phyloP scores from a whole-genome alignment of 352 stramenopile genomes.

The Phytophthora boehmeriae region DNA sequence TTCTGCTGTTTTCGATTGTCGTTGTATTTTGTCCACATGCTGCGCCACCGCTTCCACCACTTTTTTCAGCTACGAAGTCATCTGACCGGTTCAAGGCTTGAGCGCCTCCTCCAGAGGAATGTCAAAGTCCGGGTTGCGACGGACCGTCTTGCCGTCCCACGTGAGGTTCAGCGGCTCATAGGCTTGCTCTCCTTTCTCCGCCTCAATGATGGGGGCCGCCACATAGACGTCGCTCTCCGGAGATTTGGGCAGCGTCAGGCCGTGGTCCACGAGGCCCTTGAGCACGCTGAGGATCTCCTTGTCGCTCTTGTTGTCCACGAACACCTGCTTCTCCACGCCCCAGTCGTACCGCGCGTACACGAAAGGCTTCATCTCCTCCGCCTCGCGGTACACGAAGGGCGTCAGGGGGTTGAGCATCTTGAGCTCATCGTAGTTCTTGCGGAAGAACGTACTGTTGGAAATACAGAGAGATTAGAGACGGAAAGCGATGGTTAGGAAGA shows the following conservation, averaged over 20 bases:
- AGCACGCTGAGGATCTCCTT: conserved; percentile 80
- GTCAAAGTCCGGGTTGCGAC: conserved; percentile 87
- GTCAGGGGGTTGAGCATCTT: conserved; percentile 90
- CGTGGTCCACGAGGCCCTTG: conserved; percentile 79
- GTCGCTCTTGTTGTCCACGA: conserved; percentile 83
- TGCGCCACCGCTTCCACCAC: conserved; percentile 3
- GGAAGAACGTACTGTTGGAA: conserved; percentile 75
- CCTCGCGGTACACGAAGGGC: conserved; percentile 86
- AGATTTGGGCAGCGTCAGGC: conserved; percentile 78
- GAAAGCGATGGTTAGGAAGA: background rate
- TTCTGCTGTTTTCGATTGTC: conserved; percentile 32
- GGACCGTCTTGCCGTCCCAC: conserved; percentile 81
- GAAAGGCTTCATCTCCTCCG: conserved; percentile 89
- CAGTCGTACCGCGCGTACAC: conserved; percentile 88
- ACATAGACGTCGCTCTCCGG: conserved; percentile 85
- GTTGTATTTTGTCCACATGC: conserved; percentile 1
- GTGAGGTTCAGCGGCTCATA: conserved; percentile 87
- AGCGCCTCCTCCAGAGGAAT: conserved; percentile 73
- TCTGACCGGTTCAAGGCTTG: conserved; percentile 33
- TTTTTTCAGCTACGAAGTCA: conserved; percentile 8
- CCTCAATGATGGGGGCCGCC: conserved; percentile 77
- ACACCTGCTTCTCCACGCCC: conserved; percentile 86
- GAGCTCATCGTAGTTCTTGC: conserved; percentile 86
- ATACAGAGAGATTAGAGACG: background rate
- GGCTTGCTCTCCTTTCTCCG: conserved; percentile 62